Evolutionary conservation across 352 stramenopile genomes (phyloP).

Genomic region (Pythium apleroticum): DNA sequence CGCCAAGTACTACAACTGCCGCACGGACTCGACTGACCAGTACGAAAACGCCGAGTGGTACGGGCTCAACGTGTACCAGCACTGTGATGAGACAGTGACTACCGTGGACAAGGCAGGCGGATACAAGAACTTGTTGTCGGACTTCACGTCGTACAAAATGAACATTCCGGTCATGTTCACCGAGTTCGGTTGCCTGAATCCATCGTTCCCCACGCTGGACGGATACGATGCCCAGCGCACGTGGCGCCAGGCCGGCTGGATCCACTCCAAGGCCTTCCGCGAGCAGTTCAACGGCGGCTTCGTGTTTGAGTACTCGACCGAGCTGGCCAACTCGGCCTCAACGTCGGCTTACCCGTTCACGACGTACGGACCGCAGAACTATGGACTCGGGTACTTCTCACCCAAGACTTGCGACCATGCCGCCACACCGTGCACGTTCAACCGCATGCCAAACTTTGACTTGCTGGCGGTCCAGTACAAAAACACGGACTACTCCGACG

Average conservation of each 20-base stretch:
- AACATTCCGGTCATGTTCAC: conserved; percentile 79
- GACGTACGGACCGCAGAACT: conserved; percentile 72
- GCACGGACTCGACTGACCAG: conserved; percentile 57
- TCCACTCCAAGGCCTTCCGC: conserved; percentile 45
- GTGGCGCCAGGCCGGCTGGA: conserved; percentile 59
- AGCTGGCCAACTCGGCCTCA: conserved; percentile 62
- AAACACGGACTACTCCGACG: conserved; percentile 31
- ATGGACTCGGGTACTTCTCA: conserved; percentile 85
- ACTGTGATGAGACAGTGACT: conserved; percentile 54
- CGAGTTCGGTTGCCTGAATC: conserved; percentile 78
- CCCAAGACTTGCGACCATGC: conserved; percentile 68
- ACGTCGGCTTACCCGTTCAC: conserved; percentile 71
- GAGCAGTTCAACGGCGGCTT: conserved; percentile 72
- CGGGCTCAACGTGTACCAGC: conserved; percentile 82
- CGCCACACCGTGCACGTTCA: conserved; percentile 52
- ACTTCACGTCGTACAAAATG: conserved; percentile 58
- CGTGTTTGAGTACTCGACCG: conserved; percentile 83
- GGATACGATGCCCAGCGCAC: conserved; percentile 67
- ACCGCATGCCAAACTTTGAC: conserved; percentile 79
- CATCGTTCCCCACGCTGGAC: conserved; percentile 51
- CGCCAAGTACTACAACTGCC: conserved; percentile 86
- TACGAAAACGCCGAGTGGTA: conserved; percentile 87
- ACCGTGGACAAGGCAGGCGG: conserved; percentile 40
- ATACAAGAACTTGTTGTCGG: conserved; percentile 57
- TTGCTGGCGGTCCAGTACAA: conserved; percentile 59